phyloP scores from a whole-genome alignment of 176 grass and related monocot species.

The Tillandsia fasciculata region DNA sequence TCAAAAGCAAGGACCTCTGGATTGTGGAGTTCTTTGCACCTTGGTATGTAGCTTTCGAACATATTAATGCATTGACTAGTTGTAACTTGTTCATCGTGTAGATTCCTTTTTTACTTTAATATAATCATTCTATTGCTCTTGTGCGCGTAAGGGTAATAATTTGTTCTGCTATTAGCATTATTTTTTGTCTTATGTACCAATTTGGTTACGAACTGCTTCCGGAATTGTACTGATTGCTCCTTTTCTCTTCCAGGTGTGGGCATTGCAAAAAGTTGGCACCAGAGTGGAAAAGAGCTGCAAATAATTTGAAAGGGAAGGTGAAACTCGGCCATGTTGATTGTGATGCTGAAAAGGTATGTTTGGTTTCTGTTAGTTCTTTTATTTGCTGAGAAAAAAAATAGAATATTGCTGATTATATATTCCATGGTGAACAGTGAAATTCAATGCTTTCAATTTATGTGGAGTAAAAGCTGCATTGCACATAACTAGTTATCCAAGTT shows the following conservation, averaged over 20 bases:
- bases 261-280: constrained; percentile 99
- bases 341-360: constrained; percentile 76
- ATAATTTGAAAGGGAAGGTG: constrained; percentile 90
- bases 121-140: no score
- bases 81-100: not conserved
- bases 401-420: no score
- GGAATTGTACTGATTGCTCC: not conserved
- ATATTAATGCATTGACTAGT: not conserved
- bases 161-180: no score
- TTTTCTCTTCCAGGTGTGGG: constrained; percentile 57
- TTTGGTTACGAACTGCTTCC: not conserved
- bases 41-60: constrained; percentile 48
- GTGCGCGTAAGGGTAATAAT: no score
- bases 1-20: constrained; percentile 94
- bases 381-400: no score
- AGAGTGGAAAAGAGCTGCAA: constrained; percentile 95
- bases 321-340: constrained; percentile 97
- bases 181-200: no score
- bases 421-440: no score
- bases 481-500: no score
- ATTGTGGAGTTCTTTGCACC: constrained; percentile 99
- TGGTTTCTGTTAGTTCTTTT: constrained; percentile 1
- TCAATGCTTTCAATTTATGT: no score
- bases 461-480: no score
- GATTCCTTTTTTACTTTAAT: no score